Evolutionary conservation across 495 filamentous ascomycete species (phyloP).

Genomic region (Geopyxis carbonaria): DNA sequence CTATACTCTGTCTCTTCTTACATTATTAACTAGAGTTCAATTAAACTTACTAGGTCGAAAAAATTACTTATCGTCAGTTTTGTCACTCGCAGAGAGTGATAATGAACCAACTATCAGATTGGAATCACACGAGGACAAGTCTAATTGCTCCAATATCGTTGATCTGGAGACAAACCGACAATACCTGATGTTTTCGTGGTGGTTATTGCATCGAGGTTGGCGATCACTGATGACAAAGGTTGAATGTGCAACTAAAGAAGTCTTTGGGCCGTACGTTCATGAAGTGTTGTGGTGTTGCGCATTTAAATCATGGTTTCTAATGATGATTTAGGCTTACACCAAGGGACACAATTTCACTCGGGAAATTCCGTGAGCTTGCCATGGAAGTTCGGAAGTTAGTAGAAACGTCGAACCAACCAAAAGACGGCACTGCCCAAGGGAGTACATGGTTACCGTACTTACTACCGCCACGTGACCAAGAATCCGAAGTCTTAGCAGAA

Average conservation of each 20-base stretch:
- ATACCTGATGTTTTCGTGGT: constrained; percentile 95
- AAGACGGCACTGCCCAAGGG: neutral
- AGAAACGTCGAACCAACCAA: constrained; percentile 34
- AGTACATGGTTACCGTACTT: constrained; percentile 63
- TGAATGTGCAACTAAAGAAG: constrained; percentile 59
- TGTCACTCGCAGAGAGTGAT: constrained; percentile 55
- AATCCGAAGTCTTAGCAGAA: constrained; percentile 65
- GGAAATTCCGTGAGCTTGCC: constrained; percentile 58
- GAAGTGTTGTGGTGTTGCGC: neutral
- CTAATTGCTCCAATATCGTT: constrained; percentile 62
- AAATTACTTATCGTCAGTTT: constrained; percentile 87
- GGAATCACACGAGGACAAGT: constrained; percentile 49
- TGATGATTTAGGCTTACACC: constrained; percentile 26
- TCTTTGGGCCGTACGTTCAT: constrained; percentile 47
- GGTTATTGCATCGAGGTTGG: constrained; percentile 86
- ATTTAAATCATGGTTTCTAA: neutral
- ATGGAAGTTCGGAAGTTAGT: constrained; percentile 62
- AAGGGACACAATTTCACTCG: constrained; percentile 69
- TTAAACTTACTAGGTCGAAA: constrained; percentile 89
- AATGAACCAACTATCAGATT: constrained; percentile 43
- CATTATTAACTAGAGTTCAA: constrained; percentile 85
- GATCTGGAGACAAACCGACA: constrained; percentile 88
- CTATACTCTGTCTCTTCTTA: constrained; percentile 77
- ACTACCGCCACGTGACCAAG: constrained; percentile 59
- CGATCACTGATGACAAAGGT: constrained; percentile 62